Percentiles rank a stretch among this genome's conserved stretches.
These are phyloP conservation scores for Plasmopara viticola DNA, from an alignment of 352 stramenopile species.

Conservation along the genomic window DNA sequence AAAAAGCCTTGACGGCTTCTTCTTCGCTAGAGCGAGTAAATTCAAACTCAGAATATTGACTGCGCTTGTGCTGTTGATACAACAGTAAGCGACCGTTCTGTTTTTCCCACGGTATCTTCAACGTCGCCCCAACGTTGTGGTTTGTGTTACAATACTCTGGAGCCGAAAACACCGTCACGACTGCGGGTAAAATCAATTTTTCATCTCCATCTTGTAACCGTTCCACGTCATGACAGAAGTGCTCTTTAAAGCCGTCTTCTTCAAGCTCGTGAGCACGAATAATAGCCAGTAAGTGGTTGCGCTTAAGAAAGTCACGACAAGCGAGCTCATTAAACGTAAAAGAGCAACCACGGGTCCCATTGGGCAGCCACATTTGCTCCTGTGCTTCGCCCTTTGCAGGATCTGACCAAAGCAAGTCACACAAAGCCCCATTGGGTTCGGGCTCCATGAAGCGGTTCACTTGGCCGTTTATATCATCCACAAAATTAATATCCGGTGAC, in stretches of 20 bases:
- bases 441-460: slow-evolving; percentile 78
- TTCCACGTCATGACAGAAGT: slow-evolving; percentile 36
- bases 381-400: slow-evolving; percentile 87
- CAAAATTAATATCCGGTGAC: slow-evolving; percentile 55
- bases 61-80: slow-evolving; percentile 71
- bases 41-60: slow-evolving; percentile 40
- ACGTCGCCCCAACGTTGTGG: slow-evolving; percentile 70
- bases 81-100: slow-evolving; percentile 33
- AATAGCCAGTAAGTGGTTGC: slow-evolving; percentile 62
- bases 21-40: slow-evolving; percentile 53
- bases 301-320: slow-evolving; percentile 55
- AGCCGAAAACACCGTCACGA: slow-evolving; percentile 80
- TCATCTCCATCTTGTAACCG: slow-evolving; percentile 14
- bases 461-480: slow-evolving; percentile 71
- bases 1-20: slow-evolving; percentile 41
- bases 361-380: slow-evolving; percentile 47
- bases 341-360: slow-evolving; percentile 66
- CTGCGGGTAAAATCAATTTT: slow-evolving; percentile 31
- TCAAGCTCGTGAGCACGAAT: slow-evolving; percentile 78
- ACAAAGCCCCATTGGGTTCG: slow-evolving; percentile 89
- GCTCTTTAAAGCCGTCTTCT: slow-evolving; percentile 68
- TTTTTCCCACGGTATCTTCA: slow-evolving; percentile 55
- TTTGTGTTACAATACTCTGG: slow-evolving; percentile 84
- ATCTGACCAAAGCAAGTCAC: slow-evolving; percentile 99
- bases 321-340: slow-evolving; percentile 75